phyloP scores from a whole-genome alignment of 2,329 filamentous ascomycete species.

The Apiospora malaysiana region DNA sequence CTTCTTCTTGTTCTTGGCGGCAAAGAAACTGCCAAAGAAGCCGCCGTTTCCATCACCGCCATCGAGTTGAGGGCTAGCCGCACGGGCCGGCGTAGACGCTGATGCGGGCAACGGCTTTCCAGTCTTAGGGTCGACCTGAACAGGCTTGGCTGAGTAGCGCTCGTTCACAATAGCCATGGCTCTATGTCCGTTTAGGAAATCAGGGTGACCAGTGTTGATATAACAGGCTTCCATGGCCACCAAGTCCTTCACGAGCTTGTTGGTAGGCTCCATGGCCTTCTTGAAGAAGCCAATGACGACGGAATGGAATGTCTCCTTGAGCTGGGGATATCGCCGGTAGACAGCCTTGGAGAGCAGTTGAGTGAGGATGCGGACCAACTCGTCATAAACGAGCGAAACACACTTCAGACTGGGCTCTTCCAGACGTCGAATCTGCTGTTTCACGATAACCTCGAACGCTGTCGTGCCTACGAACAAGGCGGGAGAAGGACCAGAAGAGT shows the following conservation, averaged over 20 bases:
- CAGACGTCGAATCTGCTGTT: conserved; percentile 95
- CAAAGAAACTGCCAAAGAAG: conserved; percentile 99
- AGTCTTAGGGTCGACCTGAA: conserved; percentile 97
- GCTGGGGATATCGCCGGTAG: conserved; percentile 88
- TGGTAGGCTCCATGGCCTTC: conserved; percentile 97
- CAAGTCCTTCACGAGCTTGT: conserved; percentile 92
- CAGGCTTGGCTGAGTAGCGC: conserved; percentile 82
- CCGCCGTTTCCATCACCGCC: conserved; percentile 65
- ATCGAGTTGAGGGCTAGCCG: conserved; percentile 74
- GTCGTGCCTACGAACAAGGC: conserved; percentile 96
- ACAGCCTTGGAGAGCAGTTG: conserved; percentile 88
- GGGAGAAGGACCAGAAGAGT: conserved; percentile 97
- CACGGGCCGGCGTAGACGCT: conserved; percentile 69
- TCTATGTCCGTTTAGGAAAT: conserved; percentile 95
- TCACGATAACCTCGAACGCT: conserved; percentile 98
- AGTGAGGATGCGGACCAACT: conserved; percentile 91
- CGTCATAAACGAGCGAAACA: conserved; percentile 95
- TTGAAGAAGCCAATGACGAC: conserved; percentile 97
- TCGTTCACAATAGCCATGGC: conserved; percentile 99
- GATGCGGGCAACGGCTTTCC: conserved; percentile 84
- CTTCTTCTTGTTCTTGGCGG: conserved; percentile 99
- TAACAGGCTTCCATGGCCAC: conserved; percentile 97
- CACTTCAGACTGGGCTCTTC: conserved; percentile 98
- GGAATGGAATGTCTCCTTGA: conserved; percentile 96
- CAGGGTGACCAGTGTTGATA: conserved; percentile 97